Conservation (phyloP, 2,329 filamentous ascomycete species). For the Sphaerulina populicola region DNA sequence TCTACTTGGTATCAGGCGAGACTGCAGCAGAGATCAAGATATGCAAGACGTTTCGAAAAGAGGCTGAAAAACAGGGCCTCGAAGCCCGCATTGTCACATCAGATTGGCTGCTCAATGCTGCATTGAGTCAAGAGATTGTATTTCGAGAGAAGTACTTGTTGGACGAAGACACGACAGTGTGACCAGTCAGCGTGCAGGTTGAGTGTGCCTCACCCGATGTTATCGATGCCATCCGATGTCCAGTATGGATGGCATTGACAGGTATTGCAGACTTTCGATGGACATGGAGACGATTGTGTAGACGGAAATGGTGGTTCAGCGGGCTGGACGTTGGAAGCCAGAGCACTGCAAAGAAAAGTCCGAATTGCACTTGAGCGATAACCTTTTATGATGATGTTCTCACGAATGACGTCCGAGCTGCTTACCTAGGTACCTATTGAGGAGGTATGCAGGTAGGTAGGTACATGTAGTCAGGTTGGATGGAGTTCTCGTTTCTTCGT, state of each 20-base stretch:
- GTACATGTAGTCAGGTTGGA: too few species aligned
- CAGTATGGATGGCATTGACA: constrained; percentile 11
- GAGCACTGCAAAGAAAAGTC: background rate
- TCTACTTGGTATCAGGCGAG: constrained; percentile 72
- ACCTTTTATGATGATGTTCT: background rate
- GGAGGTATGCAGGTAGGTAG: too few species aligned
- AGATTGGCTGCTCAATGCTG: constrained; percentile 84
- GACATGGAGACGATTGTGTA: constrained; percentile 9
- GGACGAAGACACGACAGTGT: constrained; percentile 21
- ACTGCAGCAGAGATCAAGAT: constrained; percentile 60
- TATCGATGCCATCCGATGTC: background rate
- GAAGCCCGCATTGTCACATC: constrained; percentile 69
- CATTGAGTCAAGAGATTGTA: constrained; percentile 71
- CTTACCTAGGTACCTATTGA: too few species aligned
- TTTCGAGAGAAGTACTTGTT: constrained; percentile 30
- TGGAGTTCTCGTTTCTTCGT: too few species aligned
- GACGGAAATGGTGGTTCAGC: constrained; percentile 10
- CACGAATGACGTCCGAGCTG: too few species aligned
- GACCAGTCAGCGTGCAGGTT: constrained; percentile 17
- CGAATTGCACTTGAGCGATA: background rate
- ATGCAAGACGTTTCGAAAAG: constrained; percentile 71
- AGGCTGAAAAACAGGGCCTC: constrained; percentile 71
- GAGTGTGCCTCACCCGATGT: constrained; percentile 4
- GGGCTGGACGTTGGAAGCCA: constrained; percentile 8
- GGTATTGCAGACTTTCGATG: constrained; percentile 12